These are phyloP conservation scores for Cladosporium sp. DNA, from an alignment of 2,329 filamentous ascomycete species.

Conservation along the genomic window DNA sequence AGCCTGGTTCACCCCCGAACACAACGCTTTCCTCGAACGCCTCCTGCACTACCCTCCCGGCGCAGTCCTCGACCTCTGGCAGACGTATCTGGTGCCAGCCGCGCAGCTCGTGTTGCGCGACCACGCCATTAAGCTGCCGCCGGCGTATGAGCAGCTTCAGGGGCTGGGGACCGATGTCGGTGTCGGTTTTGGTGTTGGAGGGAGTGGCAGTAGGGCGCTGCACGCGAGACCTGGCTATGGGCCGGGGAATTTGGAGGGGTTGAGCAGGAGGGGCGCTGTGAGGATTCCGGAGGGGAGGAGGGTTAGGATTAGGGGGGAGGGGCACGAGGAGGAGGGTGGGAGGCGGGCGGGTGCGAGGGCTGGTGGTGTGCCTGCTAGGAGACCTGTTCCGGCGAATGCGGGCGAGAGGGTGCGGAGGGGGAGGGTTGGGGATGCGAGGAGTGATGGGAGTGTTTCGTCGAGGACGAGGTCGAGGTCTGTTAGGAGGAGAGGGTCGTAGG, in stretches of 20 bases:
- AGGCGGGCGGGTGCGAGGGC: background rate
- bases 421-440: background rate
- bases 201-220: too few species aligned
- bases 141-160: background rate
- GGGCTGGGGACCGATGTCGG: background rate
- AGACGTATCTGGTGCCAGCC: background rate
- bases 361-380: background rate
- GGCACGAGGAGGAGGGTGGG: background rate
- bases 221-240: background rate
- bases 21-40: conserved; percentile 5
- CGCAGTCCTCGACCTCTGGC: background rate
- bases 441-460: background rate
- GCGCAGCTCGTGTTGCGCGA: conserved; percentile 2
- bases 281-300: background rate
- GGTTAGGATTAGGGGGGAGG: background rate
- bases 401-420: conserved; percentile 3
- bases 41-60: background rate
- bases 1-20: conserved; percentile 1
- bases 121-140: background rate
- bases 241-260: background rate
- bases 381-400: background rate
- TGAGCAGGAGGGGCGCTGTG: background rate
- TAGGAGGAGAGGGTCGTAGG: background rate
- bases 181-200: background rate
- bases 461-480: conserved; percentile 9